Evolutionary conservation across 768 basidiomycete species (phyloP).

Genomic region (Xanthoconium purpureum): DNA sequence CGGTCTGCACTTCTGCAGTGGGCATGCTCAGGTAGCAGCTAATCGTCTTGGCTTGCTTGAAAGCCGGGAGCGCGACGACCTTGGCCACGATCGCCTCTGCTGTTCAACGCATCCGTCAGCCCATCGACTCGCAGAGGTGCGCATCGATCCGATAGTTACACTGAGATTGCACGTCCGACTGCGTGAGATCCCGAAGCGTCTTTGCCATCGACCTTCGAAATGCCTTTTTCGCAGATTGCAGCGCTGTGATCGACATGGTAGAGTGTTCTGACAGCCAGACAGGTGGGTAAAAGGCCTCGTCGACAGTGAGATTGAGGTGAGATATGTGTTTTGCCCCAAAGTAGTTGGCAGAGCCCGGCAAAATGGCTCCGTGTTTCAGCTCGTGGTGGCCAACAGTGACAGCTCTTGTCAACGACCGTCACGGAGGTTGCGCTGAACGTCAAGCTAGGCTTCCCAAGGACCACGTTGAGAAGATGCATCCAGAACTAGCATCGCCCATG

Average conservation of each 20-base stretch:
- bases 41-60: slow-evolving; percentile 46
- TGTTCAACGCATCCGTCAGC: slow-evolving; percentile 4
- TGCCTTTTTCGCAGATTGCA: slow-evolving; percentile 45
- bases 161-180: slow-evolving; percentile 51
- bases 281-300: not conserved
- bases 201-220: slow-evolving; percentile 51
- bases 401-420: slow-evolving; percentile 3
- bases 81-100: slow-evolving; percentile 40
- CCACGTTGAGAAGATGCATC: slow-evolving; percentile 10
- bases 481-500: slow-evolving; percentile 42
- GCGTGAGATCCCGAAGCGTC: slow-evolving; percentile 44
- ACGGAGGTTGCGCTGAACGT: slow-evolving; percentile 24
- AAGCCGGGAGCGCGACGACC: slow-evolving; percentile 50
- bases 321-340: not conserved
- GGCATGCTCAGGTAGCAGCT: slow-evolving; percentile 86
- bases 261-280: not conserved
- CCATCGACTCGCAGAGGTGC: not conserved
- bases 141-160: slow-evolving; percentile 38
- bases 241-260: slow-evolving; percentile 28
- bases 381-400: not conserved
- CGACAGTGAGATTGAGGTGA: not conserved
- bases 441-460: not conserved
- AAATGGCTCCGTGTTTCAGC: slow-evolving; percentile 9
- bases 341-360: not conserved
- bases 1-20: slow-evolving; percentile 62